Evolutionary conservation across 176 grass and related monocot species (phyloP).

Genomic region (Neostapfia colusana): DNA sequence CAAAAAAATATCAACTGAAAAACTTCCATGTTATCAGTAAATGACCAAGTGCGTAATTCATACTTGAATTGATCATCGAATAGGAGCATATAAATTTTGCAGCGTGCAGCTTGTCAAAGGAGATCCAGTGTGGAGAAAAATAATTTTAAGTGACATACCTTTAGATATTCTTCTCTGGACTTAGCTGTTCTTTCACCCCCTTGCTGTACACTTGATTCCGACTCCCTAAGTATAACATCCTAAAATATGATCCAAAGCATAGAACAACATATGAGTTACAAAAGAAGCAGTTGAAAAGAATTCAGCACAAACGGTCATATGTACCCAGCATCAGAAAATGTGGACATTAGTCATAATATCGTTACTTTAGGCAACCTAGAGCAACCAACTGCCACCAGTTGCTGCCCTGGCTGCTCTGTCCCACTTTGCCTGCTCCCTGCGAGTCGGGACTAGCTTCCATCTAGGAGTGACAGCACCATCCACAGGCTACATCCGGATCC

Average conservation of each 20-base stretch:
- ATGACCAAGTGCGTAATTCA: background rate
- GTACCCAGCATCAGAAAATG: background rate
- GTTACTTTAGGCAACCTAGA: background rate
- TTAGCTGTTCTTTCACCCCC: conserved; percentile 73
- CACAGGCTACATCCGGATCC: conserved; percentile 44
- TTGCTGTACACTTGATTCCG: conserved; percentile 60
- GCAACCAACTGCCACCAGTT: conserved; percentile 59
- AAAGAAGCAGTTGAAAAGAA: background rate
- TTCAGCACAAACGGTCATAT: background rate
- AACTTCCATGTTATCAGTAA: conserved; percentile 16
- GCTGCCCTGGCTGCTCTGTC: conserved; percentile 70
- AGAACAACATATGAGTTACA: background rate
- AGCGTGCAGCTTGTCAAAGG: background rate
- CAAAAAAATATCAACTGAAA: conserved; percentile 82
- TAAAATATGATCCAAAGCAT: conserved; percentile 40
- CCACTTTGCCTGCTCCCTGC: conserved; percentile 84
- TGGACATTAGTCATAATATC: background rate
- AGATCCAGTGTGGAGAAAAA: background rate
- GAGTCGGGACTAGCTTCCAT: conserved; percentile 94
- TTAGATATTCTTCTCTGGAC: conserved; percentile 61
- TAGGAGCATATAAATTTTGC: background rate
- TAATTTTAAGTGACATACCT: conserved; percentile 49
- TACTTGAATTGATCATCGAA: conserved; percentile 12
- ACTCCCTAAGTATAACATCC: conserved; percentile 90
- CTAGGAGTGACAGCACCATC: conserved; percentile 46